Base-by-base conservation (phyloP, 2,329 filamentous ascomycete species). In the Pseudogymnoascus sp. region DNA sequence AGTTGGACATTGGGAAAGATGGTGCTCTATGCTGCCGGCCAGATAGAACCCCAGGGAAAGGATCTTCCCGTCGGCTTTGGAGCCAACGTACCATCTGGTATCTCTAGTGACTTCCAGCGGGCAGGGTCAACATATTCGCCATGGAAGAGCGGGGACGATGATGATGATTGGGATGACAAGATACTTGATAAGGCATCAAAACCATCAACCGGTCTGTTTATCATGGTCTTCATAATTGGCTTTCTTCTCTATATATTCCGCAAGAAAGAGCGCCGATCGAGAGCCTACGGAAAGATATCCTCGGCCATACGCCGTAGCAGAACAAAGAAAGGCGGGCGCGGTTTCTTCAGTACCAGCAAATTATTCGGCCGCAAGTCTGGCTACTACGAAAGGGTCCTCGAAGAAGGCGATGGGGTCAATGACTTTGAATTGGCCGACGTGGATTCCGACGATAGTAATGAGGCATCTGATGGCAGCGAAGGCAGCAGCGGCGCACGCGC, bases 1-100 rank as follows among this genome's bases (percentile, higher is more conserved):
- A 96, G 91, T 78, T 99, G 95, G 95, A 97, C 95, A 0, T 79
- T 99, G 4, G 95, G 95, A 1, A 96, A 97, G 73, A 97, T 97
- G 83, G 85, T 99, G 6, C 83, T 99, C 4, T 97, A 97, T 70
- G 95, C 95, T 4, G 87, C 93, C 0, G 95, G 91, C 3, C 91
- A 97, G 74, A 82, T 99, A 5, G 87, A 90, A 1, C 83, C 90
- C 0, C 76, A 80, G 6, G 81, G 79, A 1, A 78, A 81, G 17
- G 77, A 83, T 44, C 78, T 93, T 1, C 91, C 93, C 0, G 95
- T 99, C 9, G 95, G 95, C 0, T 97, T 97, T 72, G 95, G 95
- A 64, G 91, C 87, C 76, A 99, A 99, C 71, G 82, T n/a, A 78
- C 79, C 40, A 80, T 80, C 7, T 17, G 69, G 65, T 4, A 81